Evolutionary conservation across 345 rosid genomes (phyloP), one percentile per base, ranked within the genome.

Genomic region (Moricandia arvensis): DNA sequence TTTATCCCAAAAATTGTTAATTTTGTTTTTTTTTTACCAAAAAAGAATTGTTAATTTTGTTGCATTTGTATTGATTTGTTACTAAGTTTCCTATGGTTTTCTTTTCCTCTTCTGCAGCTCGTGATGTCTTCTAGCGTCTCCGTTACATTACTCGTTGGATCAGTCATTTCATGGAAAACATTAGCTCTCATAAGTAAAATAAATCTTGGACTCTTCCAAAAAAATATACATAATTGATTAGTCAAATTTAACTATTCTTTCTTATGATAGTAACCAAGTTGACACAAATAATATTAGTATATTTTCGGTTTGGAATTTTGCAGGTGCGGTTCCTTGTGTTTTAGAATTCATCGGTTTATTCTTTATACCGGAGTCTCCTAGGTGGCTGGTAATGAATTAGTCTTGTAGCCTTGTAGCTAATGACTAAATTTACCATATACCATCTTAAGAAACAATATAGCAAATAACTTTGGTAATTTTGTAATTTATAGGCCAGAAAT

Each of bases 61-160:
- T 21, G 24, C 1, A 21, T 21, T 21, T 21, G 2, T 21, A 21
- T 21, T 21, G 24, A 21, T 21, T 21, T 21, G 24, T 2, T 21
- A 21, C 2, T 21, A 21, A 21, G n/a, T n/a, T n/a, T n/a, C n/a
- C n/a, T n/a, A n/a, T n/a, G n/a, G n/a, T 21, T 21, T 21, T 21
- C 2, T 43, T 12, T 0, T 21, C 10, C 30, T 16, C 1, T 30
- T 45, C 53, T 10, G 51, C 86, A 93, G 97, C 78, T 93, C 62
- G 87, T 88, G 87, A 89, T 93, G 79, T 89, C 96, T 69, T 66
- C 68, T 51, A 93, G 98, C n/a, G 83, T 79, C 58, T 82, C 92
- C 21, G 4, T 85, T 43, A 83, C 91, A 33, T 89, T 77, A 81
- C 87, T 93, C 18, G 79, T 91, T 10, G 97, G 97, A 74, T 73